Evolutionary conservation across 768 basidiomycete species (phyloP), one percentile per base, ranked within the genome.

Genomic region (Lactarius psammicola): DNA sequence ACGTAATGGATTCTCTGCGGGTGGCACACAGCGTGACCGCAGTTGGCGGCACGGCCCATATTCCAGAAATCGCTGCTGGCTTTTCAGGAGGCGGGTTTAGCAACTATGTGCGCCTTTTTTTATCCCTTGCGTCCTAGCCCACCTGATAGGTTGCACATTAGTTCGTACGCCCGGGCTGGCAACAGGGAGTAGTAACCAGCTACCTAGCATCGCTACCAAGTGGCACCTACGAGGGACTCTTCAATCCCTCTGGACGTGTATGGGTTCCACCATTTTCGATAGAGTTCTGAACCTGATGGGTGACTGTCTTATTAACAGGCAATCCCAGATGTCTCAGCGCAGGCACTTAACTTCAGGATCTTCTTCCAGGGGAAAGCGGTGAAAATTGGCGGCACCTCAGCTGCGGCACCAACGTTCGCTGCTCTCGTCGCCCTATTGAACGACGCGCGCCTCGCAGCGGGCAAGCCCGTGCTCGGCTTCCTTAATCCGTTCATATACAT

Each of bases 51-150:
- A 90, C 89, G 1, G 76, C 75, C 42, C 10, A 56, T 57, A 75
- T 88, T 54, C 88, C 87, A 0, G 89, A 91, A 73, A 78, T 78
- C 17, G 85, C 84, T 0, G 82, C 81, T 1, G 73, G 66, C 68
- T 87, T 89, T 77, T 89, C 87, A 15, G 87, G 88, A 1, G 90
- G 90, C 38, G 88, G 89, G 2, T 92, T 90, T 76, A 89, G 87
- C 71, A 79, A 89, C 67, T 82, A 85, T 58, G 87, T 88, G 15
- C 68, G 81, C 78, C 23, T 23, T 23, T 9, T 36, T 33, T 23
- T 2, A 4, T 23, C 33, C 53, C 18, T 40, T 13, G 18, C 13
- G 3, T 10, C 28, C 8, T 46, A 10, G 18, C n/a, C 13, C 3
- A 13, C 2, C 36, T 59, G 17, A 30, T 10, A 38, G 8, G 23